phyloP scores from a whole-genome alignment of 2,329 filamentous ascomycete genomes.

The Gyromitra esculenta region DNA sequence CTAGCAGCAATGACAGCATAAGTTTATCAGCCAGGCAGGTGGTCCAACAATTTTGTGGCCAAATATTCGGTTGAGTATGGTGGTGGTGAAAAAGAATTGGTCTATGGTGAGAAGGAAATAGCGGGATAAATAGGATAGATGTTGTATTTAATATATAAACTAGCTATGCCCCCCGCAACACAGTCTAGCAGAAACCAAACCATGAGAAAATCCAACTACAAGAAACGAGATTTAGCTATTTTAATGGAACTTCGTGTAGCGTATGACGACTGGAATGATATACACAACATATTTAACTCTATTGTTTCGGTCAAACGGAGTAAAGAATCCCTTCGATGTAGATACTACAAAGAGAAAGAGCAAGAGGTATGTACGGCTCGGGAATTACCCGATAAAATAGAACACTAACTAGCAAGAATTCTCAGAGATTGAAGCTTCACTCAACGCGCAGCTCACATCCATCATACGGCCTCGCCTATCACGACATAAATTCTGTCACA shows the following conservation, averaged over 20 bases:
- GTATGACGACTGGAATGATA: neutral
- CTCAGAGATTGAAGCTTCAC: too few relatives aligned
- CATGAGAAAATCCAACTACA: neutral
- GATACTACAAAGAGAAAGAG: too few relatives aligned
- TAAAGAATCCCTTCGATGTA: neutral
- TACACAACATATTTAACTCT: neutral
- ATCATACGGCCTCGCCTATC: too few relatives aligned
- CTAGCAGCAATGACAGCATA: neutral
- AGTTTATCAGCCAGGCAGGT: neutral
- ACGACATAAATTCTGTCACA: too few relatives aligned
- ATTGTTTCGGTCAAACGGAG: neutral
- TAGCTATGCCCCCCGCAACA: too few relatives aligned
- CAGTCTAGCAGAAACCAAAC: too few relatives aligned
- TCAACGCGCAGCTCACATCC: too few relatives aligned
- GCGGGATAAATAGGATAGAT: neutral
- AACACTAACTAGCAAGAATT: too few relatives aligned
- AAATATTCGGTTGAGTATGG: constrained; percentile 4
- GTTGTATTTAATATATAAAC: too few relatives aligned
- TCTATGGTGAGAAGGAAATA: neutral
- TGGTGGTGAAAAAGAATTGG: neutral
- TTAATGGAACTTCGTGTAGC: neutral
- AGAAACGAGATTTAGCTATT: neutral
- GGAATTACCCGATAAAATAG: too few relatives aligned
- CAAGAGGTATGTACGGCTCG: too few relatives aligned
- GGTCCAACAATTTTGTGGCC: neutral